Evolutionary conservation across 345 rosid species (phyloP).

Genomic region (Orychophragmus violaceus): DNA sequence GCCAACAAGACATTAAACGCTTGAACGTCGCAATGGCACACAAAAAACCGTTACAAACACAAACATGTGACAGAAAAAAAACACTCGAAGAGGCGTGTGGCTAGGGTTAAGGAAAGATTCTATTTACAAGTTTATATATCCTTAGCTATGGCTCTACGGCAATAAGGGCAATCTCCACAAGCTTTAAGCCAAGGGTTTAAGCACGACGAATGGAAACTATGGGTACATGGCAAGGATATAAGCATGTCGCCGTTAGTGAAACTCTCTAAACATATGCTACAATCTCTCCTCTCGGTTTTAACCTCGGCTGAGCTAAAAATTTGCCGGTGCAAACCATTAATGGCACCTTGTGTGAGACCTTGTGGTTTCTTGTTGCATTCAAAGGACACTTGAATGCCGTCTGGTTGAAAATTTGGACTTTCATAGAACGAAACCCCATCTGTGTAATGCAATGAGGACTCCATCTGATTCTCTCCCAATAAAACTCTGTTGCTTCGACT

Average conservation of each 20-base stretch:
- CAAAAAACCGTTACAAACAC: slow-evolving; percentile 5
- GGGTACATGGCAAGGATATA: slow-evolving; percentile 53
- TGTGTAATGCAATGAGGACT: too few species aligned
- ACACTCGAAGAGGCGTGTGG: slow-evolving; percentile 10
- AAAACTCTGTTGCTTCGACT: slow-evolving; percentile 19
- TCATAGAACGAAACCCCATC: neutral
- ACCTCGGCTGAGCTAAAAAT: slow-evolving; percentile 33
- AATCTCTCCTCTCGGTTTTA: slow-evolving; percentile 20
- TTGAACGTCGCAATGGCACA: slow-evolving; percentile 5
- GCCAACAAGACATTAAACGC: neutral
- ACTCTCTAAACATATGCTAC: slow-evolving; percentile 78
- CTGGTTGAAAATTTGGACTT: slow-evolving; percentile 17
- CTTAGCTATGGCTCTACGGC: slow-evolving; percentile 45
- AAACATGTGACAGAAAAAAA: slow-evolving; percentile 1
- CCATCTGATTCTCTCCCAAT: slow-evolving; percentile 14
- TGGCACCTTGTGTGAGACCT: slow-evolving; percentile 56
- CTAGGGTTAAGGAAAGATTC: neutral
- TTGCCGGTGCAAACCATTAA: slow-evolving; percentile 45
- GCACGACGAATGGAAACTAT: slow-evolving; percentile 69
- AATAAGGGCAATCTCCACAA: slow-evolving; percentile 94
- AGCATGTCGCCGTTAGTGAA: slow-evolving; percentile 57
- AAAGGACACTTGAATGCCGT: slow-evolving; percentile 24
- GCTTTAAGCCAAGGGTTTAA: slow-evolving; percentile 81
- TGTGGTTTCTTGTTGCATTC: slow-evolving; percentile 55
- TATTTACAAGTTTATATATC: slow-evolving; percentile 13